Conservation (phyloP, 1,139 yeast species). For the Candida dubliniensis region DNA sequence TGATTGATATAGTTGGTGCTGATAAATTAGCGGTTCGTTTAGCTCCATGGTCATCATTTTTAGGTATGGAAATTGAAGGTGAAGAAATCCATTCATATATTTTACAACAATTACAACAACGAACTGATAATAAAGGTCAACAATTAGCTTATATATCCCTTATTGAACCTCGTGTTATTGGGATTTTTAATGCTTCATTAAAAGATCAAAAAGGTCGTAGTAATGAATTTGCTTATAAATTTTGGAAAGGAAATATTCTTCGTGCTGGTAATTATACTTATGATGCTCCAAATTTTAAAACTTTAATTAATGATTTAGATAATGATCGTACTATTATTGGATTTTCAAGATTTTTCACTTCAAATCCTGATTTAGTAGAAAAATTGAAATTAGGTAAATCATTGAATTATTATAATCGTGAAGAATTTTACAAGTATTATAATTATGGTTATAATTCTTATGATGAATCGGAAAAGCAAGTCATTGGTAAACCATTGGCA, state of each 20-base stretch:
- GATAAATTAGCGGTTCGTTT: constrained; percentile 56
- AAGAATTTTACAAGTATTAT: constrained; percentile 20
- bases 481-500: constrained; percentile 13
- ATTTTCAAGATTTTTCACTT: constrained; percentile 46
- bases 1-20: constrained; percentile 53
- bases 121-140: constrained; percentile 40
- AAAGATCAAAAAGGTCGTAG: constrained; percentile 14
- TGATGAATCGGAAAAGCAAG: constrained; percentile 18
- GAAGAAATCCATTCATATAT: constrained; percentile 36
- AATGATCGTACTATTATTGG: constrained; percentile 44
- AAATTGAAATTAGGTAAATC: constrained; percentile 45
- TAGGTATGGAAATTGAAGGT: constrained; percentile 39
- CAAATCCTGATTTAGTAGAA: constrained; percentile 54
- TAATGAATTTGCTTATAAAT: constrained; percentile 38
- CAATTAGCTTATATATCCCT: constrained; percentile 51
- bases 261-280: constrained; percentile 47
- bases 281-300: constrained; percentile 23
- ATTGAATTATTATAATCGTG: constrained; percentile 33
- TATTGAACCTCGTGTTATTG: constrained; percentile 44
- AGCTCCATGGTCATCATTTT: constrained; percentile 56
- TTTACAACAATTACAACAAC: constrained; percentile 34
- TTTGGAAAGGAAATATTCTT: constrained; percentile 51
- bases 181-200: constrained; percentile 14
- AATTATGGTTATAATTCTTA: constrained; percentile 31
- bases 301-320: constrained; percentile 23